Evolutionary conservation across 345 rosid species (phyloP).

Genomic region (Bruguiera sexangula): DNA sequence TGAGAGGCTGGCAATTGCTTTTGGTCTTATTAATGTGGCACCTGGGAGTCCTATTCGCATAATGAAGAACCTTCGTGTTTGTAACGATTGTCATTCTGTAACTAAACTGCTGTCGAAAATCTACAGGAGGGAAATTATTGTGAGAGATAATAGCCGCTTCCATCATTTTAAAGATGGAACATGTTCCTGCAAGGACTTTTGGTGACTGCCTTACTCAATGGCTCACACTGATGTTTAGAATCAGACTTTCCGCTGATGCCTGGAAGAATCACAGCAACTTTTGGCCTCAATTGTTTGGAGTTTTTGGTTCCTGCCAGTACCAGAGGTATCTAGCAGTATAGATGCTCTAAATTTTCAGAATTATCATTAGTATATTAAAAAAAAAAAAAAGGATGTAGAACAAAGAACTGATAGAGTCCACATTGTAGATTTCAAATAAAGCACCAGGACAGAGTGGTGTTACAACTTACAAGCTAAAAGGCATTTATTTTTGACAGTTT

Average conservation of each 20-base stretch:
- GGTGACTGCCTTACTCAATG: conserved; percentile 3
- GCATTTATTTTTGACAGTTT: background rate
- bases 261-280: too few relatives aligned
- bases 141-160: conserved; percentile 33
- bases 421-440: conserved; percentile 9
- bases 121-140: conserved; percentile 23
- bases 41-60: conserved; percentile 20
- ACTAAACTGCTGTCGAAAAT: conserved; percentile 33
- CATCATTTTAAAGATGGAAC: conserved; percentile 31
- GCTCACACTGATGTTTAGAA: too few relatives aligned
- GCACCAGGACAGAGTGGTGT: conserved; percentile 9
- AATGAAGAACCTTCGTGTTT: conserved; percentile 33
- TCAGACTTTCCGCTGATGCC: too few relatives aligned
- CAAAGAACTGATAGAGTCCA: conserved; percentile 5
- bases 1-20: conserved; percentile 35
- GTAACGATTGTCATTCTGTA: conserved; percentile 29
- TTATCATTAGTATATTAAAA: background rate
- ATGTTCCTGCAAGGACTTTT: conserved; percentile 33
- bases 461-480: conserved; percentile 1
- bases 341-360: background rate
- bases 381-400: background rate
- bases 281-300: too few relatives aligned
- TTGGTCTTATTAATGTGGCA: conserved; percentile 29
- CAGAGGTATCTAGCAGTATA: too few relatives aligned
- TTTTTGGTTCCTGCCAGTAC: too few relatives aligned